Conservation (phyloP, 495 filamentous ascomycete genomes). For the Tuber magnatum region DNA sequence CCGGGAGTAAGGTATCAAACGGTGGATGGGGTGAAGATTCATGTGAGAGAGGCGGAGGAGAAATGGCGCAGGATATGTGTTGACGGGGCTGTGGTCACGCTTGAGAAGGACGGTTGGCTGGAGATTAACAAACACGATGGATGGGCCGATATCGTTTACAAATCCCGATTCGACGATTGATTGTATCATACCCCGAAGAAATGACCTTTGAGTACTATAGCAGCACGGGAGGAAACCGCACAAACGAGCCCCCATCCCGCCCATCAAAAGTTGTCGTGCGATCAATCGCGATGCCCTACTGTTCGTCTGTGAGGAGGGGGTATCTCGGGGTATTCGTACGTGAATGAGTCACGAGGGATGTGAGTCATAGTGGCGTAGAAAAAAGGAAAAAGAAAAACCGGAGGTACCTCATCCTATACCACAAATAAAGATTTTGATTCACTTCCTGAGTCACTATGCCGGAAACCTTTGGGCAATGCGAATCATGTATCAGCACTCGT, state of each 20-base stretch:
- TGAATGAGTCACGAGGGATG: background rate
- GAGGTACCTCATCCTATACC: background rate
- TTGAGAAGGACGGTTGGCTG: conserved; percentile 66
- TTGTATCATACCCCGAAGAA: background rate
- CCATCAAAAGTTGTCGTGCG: background rate
- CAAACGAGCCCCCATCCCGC: background rate
- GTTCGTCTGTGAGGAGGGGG: background rate
- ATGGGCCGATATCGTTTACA: conserved; percentile 24
- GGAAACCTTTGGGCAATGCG: background rate
- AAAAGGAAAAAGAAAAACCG: background rate
- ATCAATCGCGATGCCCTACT: background rate
- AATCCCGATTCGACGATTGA: background rate
- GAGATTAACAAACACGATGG: conserved; percentile 40
- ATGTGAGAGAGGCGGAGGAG: conserved; percentile 53
- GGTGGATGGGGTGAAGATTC: conserved; percentile 57
- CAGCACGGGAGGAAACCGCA: background rate
- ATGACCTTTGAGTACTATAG: background rate
- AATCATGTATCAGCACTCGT: background rate
- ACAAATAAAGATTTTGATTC: background rate
- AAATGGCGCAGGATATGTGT: conserved; percentile 79
- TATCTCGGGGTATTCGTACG: background rate
- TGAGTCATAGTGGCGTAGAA: background rate
- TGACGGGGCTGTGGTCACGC: conserved; percentile 73
- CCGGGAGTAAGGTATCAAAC: conserved; percentile 59
- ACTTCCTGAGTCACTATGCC: background rate